A percentile compares a stretch with the other conserved stretches of the same genome.
Conservation (phyloP, 768 basidiomycete genomes). For the Hemileccinum rubropunctum region DNA sequence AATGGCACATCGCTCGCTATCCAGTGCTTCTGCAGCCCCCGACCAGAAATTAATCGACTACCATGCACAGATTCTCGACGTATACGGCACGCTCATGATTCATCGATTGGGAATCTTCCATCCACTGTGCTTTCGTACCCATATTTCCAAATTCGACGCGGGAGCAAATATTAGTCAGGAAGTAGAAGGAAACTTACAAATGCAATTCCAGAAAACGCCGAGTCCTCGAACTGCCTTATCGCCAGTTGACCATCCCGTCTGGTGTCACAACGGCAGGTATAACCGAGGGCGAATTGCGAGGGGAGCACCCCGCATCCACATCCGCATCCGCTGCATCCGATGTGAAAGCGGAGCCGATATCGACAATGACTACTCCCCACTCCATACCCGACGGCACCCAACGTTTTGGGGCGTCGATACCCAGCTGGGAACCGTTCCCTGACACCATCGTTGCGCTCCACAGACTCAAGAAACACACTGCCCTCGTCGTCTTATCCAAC, state of each 20-base stretch:
- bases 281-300: conserved; percentile 10
- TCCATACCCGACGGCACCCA: conserved; percentile 34
- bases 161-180: conserved; percentile 45
- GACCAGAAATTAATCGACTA: conserved; percentile 17
- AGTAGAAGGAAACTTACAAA: conserved; percentile 57
- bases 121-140: conserved; percentile 47
- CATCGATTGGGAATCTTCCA: conserved; percentile 78
- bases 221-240: conserved; percentile 49
- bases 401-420: conserved; percentile 60
- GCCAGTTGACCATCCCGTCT: conserved; percentile 32
- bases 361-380: not conserved
- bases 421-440: conserved; percentile 62
- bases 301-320: conserved; percentile 18
- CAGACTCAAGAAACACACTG: conserved; percentile 58
- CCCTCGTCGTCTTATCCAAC: conserved; percentile 73
- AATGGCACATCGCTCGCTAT: conserved; percentile 17
- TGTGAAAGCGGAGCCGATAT: not conserved
- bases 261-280: conserved; percentile 37
- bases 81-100: conserved; percentile 73
- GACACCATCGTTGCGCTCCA: conserved; percentile 63
- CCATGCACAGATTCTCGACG: conserved; percentile 63
- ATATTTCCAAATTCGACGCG: conserved; percentile 18
- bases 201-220: conserved; percentile 53
- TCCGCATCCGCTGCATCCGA: not conserved
- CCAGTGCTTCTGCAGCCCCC: conserved; percentile 1